Base-by-base conservation (phyloP, 2,329 filamentous ascomycete genomes). In the Monosporascus sp. region DNA sequence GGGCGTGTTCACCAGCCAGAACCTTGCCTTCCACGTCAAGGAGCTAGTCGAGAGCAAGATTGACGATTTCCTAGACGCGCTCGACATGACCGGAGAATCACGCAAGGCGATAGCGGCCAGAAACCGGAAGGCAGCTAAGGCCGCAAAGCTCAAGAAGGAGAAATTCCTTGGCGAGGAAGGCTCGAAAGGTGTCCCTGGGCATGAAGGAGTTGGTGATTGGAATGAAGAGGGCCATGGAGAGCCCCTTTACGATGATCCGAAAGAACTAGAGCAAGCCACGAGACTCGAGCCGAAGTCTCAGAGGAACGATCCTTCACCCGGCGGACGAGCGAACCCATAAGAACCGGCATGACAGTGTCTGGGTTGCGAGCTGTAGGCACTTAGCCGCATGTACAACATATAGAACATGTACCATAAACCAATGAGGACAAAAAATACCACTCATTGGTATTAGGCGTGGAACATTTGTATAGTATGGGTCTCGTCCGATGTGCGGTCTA, bases 11-110 rank as follows among this genome's bases (percentile, higher is more conserved):
- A 80, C 75, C 6, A 89, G 86, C 58, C 83, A 93, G 61, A 75
- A 76, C 1, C 76, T 96, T 44, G 91, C 90, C 0, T 87, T 89
- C 58, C 85, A 96, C 65, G 83, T 90, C 48, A 96, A 96, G 65
- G 70, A 73, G 6, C 68, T 95, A 48, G 85, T 92, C 2, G 92
- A 97, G 71, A 77, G 83, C 49, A 84, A 82, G 66, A 92, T 97
- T 64, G 80, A 87, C 58, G 70, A 77, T 8, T 80, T 80, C 15
- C 74, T 90, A 31, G 75, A 74, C 31, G 74, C 80, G 27, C 79
- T 90, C 58, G 81, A 70, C 50, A 75, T 74, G 55, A 70, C 71
- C 6, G 66, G 72, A 2, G 62, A 69, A n/a, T 58, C 65, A 35
- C 66, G 50, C 47, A 55, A 63, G 69, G 54, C 70, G 70, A 64